Evolutionary conservation across 2,329 filamentous ascomycete species (phyloP), one percentile per base, ranked within the genome.

Genomic region (Fusarium mangiferae): DNA sequence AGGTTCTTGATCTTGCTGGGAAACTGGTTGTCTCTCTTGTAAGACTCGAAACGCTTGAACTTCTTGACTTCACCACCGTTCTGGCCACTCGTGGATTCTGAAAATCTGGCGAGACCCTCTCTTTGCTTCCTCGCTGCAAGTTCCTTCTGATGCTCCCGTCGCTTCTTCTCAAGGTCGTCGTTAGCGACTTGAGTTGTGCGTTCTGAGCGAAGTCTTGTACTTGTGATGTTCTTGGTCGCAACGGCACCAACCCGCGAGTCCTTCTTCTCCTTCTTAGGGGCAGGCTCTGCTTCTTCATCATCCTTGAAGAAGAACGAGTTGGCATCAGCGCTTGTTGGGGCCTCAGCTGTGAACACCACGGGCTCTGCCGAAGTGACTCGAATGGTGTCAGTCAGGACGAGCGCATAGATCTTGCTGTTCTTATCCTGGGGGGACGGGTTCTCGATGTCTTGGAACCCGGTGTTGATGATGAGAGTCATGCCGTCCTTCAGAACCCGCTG

Each of bases 231-330:
- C 79, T 96, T 97, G 60, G 94, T 93, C 30, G 95, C 95, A 67
- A 98, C 93, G 35, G 95, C 95, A 65, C 94, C 95, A 14, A 96
- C 92, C 48, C 93, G 90, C 0, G 91, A 87, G 77, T 96, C 93
- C 83, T 92, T 94, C 88, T 96, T 97, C 77, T 95, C 91, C 83
- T 97, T 97, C 76, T 96, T 97, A n/a, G 94, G 93, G 15, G 93
- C 89, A 38, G 94, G 93, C 81, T 94, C 91, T 72, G 94, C 90
- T 75, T 97, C 94, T 80, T 97, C 94, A 70, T 98, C 95, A 76
- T 98, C 96, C 80, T 98, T 97, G 87, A 99, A 99, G 85, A 98
- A 98, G 87, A 99, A 99, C 0, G 96, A 98, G 44, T 96, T 96
- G 8, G 95, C 95, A 78, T 98, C 96, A 67, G 97, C 90, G 79